Conservation (phyloP, 179 eudicot genomes). For the Drosera spatulata region DNA sequence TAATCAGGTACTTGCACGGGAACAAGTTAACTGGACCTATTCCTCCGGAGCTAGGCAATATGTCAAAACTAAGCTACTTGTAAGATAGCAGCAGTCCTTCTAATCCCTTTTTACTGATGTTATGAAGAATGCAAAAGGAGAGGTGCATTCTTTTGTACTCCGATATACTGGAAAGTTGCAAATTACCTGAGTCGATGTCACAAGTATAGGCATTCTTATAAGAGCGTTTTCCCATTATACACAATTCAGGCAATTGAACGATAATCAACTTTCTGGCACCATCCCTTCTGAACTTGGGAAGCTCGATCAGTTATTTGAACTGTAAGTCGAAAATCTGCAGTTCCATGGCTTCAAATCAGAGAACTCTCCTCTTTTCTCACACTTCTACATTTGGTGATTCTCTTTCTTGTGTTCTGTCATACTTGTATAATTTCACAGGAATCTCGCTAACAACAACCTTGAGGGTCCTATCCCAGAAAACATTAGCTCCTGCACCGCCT, state of each 20-base stretch:
- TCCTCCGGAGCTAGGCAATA: slow-evolving; percentile 64
- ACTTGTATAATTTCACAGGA: slow-evolving; percentile 16
- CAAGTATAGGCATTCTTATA: no score
- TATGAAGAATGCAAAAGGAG: no score
- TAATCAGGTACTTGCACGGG: slow-evolving; percentile 48
- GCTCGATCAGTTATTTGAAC: slow-evolving; percentile 61
- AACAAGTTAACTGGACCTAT: slow-evolving; percentile 59
- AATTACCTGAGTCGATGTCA: no score
- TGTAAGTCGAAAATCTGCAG: slow-evolving; percentile 20
- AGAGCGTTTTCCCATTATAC: no score
- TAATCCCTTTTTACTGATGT: not conserved
- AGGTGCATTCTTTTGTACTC: no score
- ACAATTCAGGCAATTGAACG: slow-evolving; percentile 48
- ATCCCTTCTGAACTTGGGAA: slow-evolving; percentile 64
- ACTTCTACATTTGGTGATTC: not conserved
- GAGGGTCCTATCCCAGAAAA: slow-evolving; percentile 59
- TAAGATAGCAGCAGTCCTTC: slow-evolving; percentile 12
- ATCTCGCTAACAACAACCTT: slow-evolving; percentile 45
- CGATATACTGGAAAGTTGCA: no score
- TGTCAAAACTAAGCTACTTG: slow-evolving; percentile 71
- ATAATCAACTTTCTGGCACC: slow-evolving; percentile 36
- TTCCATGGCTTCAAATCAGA: not conserved
- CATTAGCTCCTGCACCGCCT: slow-evolving; percentile 52
- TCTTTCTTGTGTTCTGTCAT: not conserved
- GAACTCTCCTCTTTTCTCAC: not conserved